Percentiles rank a stretch among this genome's conserved stretches.
Evolutionary conservation across 116 monocot genomes (phyloP).

Genomic region (Iris pallida): DNA sequence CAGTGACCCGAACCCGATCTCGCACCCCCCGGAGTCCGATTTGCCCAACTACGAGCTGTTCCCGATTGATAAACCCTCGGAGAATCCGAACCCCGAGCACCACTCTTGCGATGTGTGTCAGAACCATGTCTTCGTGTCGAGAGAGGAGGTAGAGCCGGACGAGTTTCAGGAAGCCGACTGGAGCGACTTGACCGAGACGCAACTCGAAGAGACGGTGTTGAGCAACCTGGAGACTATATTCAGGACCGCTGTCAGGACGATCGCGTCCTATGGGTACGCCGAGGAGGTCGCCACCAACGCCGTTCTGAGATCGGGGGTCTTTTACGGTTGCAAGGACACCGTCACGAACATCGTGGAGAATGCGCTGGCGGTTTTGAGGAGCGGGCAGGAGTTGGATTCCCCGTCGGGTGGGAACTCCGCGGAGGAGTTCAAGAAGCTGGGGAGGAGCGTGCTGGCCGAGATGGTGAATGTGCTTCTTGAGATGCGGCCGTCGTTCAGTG

Average conservation of each 20-base stretch:
- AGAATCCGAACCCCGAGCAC: conserved; percentile 22
- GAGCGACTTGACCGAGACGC: conserved; percentile 44
- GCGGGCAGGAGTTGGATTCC: conserved; percentile 43
- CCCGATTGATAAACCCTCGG: conserved; percentile 22
- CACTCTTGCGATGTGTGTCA: conserved; percentile 28
- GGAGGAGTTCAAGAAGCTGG: conserved; percentile 62
- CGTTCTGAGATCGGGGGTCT: conserved; percentile 51
- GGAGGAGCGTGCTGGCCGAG: conserved; percentile 51
- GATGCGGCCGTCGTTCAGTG: conserved; percentile 66
- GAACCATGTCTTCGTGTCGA: conserved; percentile 2
- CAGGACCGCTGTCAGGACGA: conserved; percentile 53
- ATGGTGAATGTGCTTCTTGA: conserved; percentile 73
- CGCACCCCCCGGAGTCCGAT: conserved; percentile 18
- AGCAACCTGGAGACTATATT: conserved; percentile 59
- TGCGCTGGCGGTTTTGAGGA: conserved; percentile 49
- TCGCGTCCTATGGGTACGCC: conserved; percentile 57
- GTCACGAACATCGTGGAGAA: conserved; percentile 63
- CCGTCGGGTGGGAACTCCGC: conserved; percentile 35
- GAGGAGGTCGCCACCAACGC: conserved; percentile 58
- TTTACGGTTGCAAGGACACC: conserved; percentile 53
- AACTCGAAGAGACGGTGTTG: conserved; percentile 70
- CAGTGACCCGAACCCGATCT: conserved; percentile 7
- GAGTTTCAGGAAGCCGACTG: conserved; percentile 55
- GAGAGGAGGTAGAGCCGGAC: conserved; percentile 24
- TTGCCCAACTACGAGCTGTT: conserved; percentile 38